Base-by-base conservation (phyloP, 306 rosid species). In the Castanospermum australe region DNA sequence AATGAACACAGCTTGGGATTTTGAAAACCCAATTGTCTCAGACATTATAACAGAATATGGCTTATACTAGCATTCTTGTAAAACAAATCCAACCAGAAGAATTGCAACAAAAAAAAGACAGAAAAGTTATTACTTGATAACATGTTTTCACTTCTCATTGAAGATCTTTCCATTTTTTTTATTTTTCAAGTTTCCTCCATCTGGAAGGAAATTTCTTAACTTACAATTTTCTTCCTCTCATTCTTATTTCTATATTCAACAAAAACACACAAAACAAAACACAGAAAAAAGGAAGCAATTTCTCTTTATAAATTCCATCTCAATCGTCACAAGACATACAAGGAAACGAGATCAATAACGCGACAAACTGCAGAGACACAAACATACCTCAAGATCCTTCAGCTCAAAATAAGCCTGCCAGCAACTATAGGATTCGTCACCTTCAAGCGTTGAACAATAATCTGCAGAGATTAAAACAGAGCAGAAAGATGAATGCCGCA, bases 381-480 rank as follows among this genome's bases (percentile, higher is more conserved):
- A 73, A 83, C 86, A 17, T 77, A 92, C 99, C 80, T 89, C 90
- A 4, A 94, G 89, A 74, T 94, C 99, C 47, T 94, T 89, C 39
- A 94, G 92, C 80, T 92, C 97, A 77, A 91, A 91, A 81, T 92
- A 94, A 8, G 94, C 97, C 73, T 90, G 92, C 99, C 99, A 94
- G 82, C 99, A 94, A 65, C 92, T 82, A 73, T 91, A 91, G 12
- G 90, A 92, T 50, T 92, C 86, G 17, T 94, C 99, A 77, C 99
- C 99, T 83, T 92, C 97, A 48, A 94, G 85, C 52, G 90, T 85
- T 4, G 90, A 89, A 80, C 99, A 94, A 33, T 92, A 94, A 74
- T 94, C 99, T 91, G 84, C 25, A 61, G 1, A 65, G 38, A 25
- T 12, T 14, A 28, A 9, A 47, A 13, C 61, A 77, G 14, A 77